Conservation (phyloP, 768 basidiomycete genomes). For the Mycena rosella region DNA sequence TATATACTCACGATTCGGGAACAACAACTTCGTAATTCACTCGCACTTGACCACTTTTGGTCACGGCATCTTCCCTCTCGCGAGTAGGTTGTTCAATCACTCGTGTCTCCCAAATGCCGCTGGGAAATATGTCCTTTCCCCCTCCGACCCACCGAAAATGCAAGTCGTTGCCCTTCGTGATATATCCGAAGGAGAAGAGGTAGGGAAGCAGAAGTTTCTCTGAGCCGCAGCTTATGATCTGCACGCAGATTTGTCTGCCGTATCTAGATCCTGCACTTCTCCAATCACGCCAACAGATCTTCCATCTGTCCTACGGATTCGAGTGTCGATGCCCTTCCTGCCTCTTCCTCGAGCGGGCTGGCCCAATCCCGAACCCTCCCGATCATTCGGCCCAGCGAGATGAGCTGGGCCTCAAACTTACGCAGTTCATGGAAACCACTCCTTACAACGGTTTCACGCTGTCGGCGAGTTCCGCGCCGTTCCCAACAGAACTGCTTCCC, state of each 20-base stretch:
- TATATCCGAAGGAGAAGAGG: constrained; percentile 75
- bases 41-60: constrained; percentile 78
- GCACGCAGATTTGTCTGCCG: constrained; percentile 73
- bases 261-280: constrained; percentile 84
- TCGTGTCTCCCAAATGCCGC: constrained; percentile 83
- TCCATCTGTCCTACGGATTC: constrained; percentile 77
- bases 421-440: constrained; percentile 53
- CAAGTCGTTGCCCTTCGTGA: constrained; percentile 73
- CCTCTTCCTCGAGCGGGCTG: constrained; percentile 53
- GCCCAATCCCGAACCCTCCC: constrained; percentile 55
- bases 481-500: constrained; percentile 57
- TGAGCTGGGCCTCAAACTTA: constrained; percentile 48
- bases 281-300: constrained; percentile 69
- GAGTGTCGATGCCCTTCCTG: constrained; percentile 74
- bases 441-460: constrained; percentile 41
- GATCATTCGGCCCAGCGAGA: constrained; percentile 47
- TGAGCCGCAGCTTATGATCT: constrained; percentile 1
- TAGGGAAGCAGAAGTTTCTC: constrained; percentile 41
- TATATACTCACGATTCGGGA: constrained; percentile 74
- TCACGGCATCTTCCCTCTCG: constrained; percentile 81
- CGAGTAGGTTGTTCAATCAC: constrained; percentile 88
- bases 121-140: constrained; percentile 65
- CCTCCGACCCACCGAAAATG: constrained; percentile 61
- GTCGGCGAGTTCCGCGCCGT: constrained; percentile 42
- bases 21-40: constrained; percentile 86